A percentile compares a stretch with the other conserved stretches of the same genome.
Conservation (phyloP, 1,139 yeast species). For the Geotrichum macrosporum region DNA sequence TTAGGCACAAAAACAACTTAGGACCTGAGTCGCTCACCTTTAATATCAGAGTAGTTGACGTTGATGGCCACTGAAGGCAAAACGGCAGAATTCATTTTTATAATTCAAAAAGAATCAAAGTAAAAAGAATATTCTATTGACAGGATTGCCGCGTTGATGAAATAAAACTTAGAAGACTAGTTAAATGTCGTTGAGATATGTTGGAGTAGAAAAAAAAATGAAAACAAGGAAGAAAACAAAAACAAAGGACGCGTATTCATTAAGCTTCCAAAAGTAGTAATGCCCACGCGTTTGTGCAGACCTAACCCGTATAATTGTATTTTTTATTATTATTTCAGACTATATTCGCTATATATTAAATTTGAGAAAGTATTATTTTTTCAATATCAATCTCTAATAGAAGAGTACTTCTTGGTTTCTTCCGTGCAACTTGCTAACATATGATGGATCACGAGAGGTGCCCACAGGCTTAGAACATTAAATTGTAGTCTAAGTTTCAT, state of each 20-base stretch:
- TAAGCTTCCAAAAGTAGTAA: not conserved
- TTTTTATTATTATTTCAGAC: no score
- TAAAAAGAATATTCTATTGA: not conserved
- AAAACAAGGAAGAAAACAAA: not conserved
- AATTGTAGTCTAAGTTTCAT: no score
- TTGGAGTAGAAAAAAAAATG: not conserved
- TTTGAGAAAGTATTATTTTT: no score
- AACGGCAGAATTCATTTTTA: constrained; percentile 28
- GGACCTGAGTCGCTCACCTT: constrained; percentile 21
- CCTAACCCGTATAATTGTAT: no score
- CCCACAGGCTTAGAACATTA: no score
- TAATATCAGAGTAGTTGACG: constrained; percentile 50
- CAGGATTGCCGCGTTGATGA: not conserved
- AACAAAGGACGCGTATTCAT: constrained; percentile 7
- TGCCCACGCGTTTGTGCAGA: not conserved
- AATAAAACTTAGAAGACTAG: not conserved
- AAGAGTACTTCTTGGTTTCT: no score
- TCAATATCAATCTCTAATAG: no score
- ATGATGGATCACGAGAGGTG: no score
- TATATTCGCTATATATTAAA: no score
- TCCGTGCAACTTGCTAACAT: no score
- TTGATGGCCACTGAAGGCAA: constrained; percentile 53
- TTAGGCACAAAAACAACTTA: constrained; percentile 3
- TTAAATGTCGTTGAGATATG: not conserved
- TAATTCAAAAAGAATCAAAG: not conserved